Percentiles rank a stretch among this genome's conserved stretches.
phyloP scores from a whole-genome alignment of 805 yeast species.

The Monosporozyma yasuniensis region DNA sequence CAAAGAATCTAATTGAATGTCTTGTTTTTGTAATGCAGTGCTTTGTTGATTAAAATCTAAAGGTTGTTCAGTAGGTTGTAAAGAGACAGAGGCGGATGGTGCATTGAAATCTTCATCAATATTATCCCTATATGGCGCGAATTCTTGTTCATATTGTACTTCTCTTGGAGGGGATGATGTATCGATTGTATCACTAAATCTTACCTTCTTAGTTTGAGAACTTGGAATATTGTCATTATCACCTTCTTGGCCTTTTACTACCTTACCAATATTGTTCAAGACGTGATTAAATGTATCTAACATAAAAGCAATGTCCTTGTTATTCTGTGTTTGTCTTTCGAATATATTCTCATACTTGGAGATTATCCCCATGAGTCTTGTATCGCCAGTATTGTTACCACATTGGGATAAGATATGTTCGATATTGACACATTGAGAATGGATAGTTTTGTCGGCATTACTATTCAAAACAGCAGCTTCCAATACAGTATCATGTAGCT shows the following conservation, averaged over 20 bases:
- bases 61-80: background rate
- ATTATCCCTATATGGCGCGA: conserved; percentile 23
- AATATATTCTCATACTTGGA: background rate
- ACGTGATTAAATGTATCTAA: background rate
- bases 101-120: background rate
- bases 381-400: background rate
- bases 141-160: background rate
- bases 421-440: background rate
- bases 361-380: background rate
- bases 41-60: conserved; percentile 34
- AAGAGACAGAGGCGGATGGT: background rate
- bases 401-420: background rate
- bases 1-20: conserved; percentile 33
- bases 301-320: background rate
- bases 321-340: background rate
- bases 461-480: background rate
- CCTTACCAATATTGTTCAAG: background rate
- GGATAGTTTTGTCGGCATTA: background rate
- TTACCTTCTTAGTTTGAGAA: conserved; percentile 1
- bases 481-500: background rate
- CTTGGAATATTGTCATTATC: too few species aligned
- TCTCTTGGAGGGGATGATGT: background rate
- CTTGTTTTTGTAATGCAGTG: conserved; percentile 41
- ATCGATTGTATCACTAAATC: background rate
- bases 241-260: background rate